Percentiles rank a stretch among this genome's conserved stretches.
These are phyloP conservation scores for Entomortierella lignicola DNA, from an alignment of 192 early-diverging fungal genomes.

Conservation along the genomic window DNA sequence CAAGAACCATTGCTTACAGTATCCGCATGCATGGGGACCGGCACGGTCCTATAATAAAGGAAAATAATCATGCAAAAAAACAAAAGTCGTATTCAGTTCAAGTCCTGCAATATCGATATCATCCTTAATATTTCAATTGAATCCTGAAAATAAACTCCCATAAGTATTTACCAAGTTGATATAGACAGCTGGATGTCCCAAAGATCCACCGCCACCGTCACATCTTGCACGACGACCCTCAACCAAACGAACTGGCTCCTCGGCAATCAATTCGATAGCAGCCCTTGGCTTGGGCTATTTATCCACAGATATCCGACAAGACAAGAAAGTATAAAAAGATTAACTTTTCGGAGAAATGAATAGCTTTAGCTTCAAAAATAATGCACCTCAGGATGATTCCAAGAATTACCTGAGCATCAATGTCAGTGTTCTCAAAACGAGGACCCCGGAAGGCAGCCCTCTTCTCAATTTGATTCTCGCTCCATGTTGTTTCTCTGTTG, in stretches of 20 bases:
- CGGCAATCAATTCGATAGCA: conserved; percentile 91
- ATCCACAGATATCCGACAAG: too few species aligned
- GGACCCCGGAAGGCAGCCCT: conserved; percentile 76
- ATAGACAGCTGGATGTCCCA: conserved; percentile 95
- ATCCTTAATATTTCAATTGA: not conserved
- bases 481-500: conserved; percentile 84
- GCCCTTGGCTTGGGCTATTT: conserved; percentile 87
- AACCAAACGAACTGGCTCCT: conserved; percentile 87
- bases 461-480: conserved; percentile 78
- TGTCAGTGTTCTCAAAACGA: conserved; percentile 87
- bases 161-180: conserved; percentile 81
- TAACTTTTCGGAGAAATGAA: not conserved
- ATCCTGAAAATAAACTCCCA: not conserved
- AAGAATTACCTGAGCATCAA: conserved; percentile 75
- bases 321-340: too few species aligned
- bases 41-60: conserved; percentile 60
- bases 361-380: too few species aligned
- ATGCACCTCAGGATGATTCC: not conserved
- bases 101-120: too few species aligned
- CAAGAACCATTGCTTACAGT: conserved; percentile 69
- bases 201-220: conserved; percentile 91
- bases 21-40: conserved; percentile 80
- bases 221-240: conserved; percentile 81
- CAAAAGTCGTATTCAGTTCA: too few species aligned
- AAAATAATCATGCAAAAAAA: not conserved